Evolutionary conservation across 768 basidiomycete genomes (phyloP).

Genomic region (Lactifluus piperatus): DNA sequence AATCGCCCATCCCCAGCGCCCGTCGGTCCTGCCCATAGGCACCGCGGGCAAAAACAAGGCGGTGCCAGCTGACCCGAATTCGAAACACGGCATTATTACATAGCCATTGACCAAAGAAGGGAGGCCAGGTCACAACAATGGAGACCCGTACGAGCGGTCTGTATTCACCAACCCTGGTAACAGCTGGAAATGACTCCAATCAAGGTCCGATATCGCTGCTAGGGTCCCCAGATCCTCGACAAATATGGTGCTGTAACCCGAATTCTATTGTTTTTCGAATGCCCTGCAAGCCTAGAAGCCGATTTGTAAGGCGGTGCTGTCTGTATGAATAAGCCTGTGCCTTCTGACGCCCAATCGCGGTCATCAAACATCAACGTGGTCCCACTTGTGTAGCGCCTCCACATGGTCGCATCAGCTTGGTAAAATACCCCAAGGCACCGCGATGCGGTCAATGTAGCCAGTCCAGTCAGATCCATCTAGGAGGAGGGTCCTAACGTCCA

Average conservation of each 20-base stretch:
- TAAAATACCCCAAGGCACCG: background rate
- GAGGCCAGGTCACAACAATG: background rate
- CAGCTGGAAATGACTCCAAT: background rate
- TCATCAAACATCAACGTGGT: constrained; percentile 3
- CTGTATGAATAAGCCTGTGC: constrained; percentile 5
- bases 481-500: too few relatives aligned
- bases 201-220: background rate
- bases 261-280: background rate
- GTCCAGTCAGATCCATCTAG: background rate
- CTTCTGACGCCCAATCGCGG: background rate
- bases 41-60: background rate
- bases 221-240: background rate
- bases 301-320: background rate
- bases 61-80: background rate
- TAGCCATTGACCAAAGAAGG: background rate
- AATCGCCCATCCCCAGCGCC: constrained; percentile 6
- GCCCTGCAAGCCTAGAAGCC: background rate
- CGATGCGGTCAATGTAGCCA: background rate
- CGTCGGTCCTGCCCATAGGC: background rate
- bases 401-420: background rate
- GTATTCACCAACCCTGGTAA: background rate
- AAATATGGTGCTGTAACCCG: too few relatives aligned
- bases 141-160: background rate
- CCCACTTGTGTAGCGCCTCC: background rate
- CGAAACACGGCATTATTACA: constrained; percentile 7